phyloP scores from a whole-genome alignment of 1,284 basidiomycete species.

The Exobasidium rhododendri region DNA sequence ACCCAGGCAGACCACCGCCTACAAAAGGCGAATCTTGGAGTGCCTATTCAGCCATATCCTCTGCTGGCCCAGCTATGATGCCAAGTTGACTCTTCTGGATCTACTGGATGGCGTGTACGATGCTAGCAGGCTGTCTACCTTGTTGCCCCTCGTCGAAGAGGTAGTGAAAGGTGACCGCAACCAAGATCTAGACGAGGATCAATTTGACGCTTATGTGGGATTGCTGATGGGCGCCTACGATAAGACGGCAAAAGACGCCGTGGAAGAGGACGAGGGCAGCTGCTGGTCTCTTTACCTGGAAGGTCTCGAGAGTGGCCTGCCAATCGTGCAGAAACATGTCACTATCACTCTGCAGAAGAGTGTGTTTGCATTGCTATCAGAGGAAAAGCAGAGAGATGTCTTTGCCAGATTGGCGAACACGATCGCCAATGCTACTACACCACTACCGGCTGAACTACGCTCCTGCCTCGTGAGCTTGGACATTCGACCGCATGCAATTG shows the following conservation, averaged over 20 bases:
- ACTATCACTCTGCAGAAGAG: slow-evolving; percentile 57
- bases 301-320: slow-evolving; percentile 17
- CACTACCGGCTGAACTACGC: not conserved
- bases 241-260: not conserved
- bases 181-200: slow-evolving; percentile 3
- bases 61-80: slow-evolving; percentile 61
- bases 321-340: slow-evolving; percentile 27
- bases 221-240: slow-evolving; percentile 61
- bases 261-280: slow-evolving; percentile 56
- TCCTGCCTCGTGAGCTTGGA: not conserved
- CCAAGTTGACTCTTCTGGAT: slow-evolving; percentile 64
- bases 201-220: slow-evolving; percentile 55
- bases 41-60: slow-evolving; percentile 78
- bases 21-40: slow-evolving; percentile 72
- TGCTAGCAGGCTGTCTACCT: slow-evolving; percentile 64
- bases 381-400: slow-evolving; percentile 61
- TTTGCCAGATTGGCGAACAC: slow-evolving; percentile 48
- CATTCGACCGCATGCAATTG: slow-evolving; percentile 52
- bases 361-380: slow-evolving; percentile 62
- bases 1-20: slow-evolving; percentile 64
- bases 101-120: slow-evolving; percentile 66
- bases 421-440: not conserved
- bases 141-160: slow-evolving; percentile 64
- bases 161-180: slow-evolving; percentile 42
- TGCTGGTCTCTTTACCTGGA: slow-evolving; percentile 59